Evolutionary conservation across 2,329 filamentous ascomycete species (phyloP).

Genomic region (Sarocladiaceae sp.): DNA sequence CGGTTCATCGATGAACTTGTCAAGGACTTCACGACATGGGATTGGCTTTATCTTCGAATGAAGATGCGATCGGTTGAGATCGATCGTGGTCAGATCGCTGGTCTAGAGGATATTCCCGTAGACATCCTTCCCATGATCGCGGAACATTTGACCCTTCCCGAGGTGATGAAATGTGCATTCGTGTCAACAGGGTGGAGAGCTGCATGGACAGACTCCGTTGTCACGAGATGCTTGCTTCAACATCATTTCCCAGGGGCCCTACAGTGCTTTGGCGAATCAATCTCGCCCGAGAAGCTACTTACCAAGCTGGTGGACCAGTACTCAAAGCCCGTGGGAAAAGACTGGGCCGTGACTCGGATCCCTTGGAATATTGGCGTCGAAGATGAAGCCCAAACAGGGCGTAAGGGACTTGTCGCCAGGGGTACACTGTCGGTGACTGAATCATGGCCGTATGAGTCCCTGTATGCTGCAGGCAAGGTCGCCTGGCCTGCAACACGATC

Average conservation of each 20-base stretch:
- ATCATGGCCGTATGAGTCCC: background rate
- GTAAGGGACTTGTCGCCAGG: background rate
- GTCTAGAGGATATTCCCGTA: background rate
- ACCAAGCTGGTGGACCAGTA: background rate
- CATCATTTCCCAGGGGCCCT: background rate
- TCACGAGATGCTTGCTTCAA: background rate
- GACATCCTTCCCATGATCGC: background rate
- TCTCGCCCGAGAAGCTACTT: background rate
- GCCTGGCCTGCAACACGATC: background rate
- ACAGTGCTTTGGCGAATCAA: background rate
- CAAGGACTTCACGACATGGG: background rate
- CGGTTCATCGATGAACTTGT: conserved; percentile 1
- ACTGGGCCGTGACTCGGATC: background rate
- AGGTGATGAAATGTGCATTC: background rate
- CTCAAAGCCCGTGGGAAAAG: background rate
- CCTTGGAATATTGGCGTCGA: background rate
- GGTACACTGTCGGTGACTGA: background rate
- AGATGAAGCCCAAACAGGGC: background rate
- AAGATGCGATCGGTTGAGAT: background rate
- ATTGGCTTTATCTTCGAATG: background rate
- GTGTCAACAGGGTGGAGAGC: background rate
- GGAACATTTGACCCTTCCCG: background rate
- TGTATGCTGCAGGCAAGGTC: background rate
- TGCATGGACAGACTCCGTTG: background rate
- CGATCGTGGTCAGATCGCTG: background rate